Conservation (phyloP, 129 eudicot species). For the Kitagawia praeruptora region DNA sequence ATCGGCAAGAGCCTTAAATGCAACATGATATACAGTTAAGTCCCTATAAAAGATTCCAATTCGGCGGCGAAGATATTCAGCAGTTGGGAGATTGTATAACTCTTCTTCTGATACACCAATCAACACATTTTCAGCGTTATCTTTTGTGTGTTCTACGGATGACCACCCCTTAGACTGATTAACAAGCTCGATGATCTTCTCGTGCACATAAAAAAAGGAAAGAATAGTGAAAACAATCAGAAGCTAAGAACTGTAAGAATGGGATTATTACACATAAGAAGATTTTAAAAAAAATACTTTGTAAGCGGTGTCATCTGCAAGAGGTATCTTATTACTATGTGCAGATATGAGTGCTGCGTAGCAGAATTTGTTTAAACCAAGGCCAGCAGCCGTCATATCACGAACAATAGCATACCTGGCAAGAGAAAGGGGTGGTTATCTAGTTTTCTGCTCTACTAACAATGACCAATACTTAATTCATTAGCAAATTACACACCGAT, state of each 20-base stretch:
- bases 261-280: background rate
- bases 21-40: conserved; percentile 83
- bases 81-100: conserved; percentile 74
- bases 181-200: conserved; percentile 88
- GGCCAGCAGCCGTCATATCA: conserved; percentile 98
- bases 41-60: conserved; percentile 42
- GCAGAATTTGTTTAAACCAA: conserved; percentile 88
- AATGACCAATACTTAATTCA: background rate
- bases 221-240: background rate
- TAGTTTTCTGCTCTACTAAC: background rate
- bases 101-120: conserved; percentile 76
- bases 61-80: conserved; percentile 59
- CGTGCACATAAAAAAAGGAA: conserved; percentile 13
- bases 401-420: conserved; percentile 86
- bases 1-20: conserved; percentile 72
- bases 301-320: conserved; percentile 42
- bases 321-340: conserved; percentile 61
- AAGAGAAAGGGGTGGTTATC: conserved; percentile 3
- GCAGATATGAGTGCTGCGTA: conserved; percentile 87
- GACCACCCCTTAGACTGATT: conserved; percentile 98
- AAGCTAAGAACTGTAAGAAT: background rate
- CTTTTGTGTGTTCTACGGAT: conserved; percentile 46
- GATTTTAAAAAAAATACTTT: conserved; percentile 35
- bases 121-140: conserved; percentile 68
- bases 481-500: background rate